Base-by-base conservation (phyloP, 371 early-diverging fungal genomes). In the Phascolomyces articulosus region DNA sequence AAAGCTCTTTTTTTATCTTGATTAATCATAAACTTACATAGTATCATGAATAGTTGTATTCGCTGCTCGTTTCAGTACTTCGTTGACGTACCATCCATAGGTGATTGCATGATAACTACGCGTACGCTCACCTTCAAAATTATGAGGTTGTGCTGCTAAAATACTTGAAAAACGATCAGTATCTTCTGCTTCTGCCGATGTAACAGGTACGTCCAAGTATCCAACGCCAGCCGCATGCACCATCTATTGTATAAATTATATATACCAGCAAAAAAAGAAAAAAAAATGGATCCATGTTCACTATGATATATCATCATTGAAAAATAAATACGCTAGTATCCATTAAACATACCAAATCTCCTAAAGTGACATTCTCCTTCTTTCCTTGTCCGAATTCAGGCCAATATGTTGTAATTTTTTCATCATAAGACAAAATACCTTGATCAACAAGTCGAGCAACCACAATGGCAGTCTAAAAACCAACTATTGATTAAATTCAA, bases 301-400 rank as follows among this genome's bases (percentile, higher is more conserved):
- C n/a, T n/a, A n/a, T n/a, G n/a, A n/a, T n/a, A n/a, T n/a, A n/a
- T n/a, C n/a, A n/a, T n/a, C n/a, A n/a, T n/a, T n/a, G n/a, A n/a
- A n/a, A n/a, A n/a, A n/a, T n/a, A n/a, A n/a, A n/a, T n/a, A n/a
- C n/a, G n/a, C n/a, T n/a, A n/a, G n/a, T n/a, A n/a, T n/a, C n/a
- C n/a, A n/a, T n/a, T n/a, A n/a, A n/a, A 13, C 41, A 62, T 72
- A 75, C 75, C 56, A 91, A 60, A 60, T 87, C 85, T 4, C 62
- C 68, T 40, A 93, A 40, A 0, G 88, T 88, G 3, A 93, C 91
- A 61, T 91, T 74, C 48, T 87, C 85, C 75, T 93, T 93, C 64
- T 84, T 85, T 24, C 89, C 89, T 63, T 84, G 81, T 1, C 83
- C 91, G 70, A 93, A 93, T 62, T 92, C 91, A 2, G 93, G 91